These are phyloP conservation scores for Eremochloa ophiuroides DNA, from an alignment of 176 grass and related monocot genomes.

Conservation along the genomic window DNA sequence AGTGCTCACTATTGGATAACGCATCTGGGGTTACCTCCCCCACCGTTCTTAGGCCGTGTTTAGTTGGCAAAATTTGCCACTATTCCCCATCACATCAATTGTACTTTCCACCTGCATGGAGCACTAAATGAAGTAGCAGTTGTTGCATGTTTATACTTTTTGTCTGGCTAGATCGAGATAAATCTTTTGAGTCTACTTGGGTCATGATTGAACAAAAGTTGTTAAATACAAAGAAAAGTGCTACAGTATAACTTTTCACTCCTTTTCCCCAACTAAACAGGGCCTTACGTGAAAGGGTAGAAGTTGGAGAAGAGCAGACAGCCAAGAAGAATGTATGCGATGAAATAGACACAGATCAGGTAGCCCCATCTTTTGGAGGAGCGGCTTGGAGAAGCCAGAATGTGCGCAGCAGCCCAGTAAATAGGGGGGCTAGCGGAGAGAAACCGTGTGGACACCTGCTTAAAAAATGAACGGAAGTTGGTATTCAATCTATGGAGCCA, in stretches of 20 bases:
- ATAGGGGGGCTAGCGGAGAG: constrained; percentile 74
- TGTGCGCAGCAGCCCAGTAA: constrained; percentile 69
- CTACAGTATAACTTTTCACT: no score
- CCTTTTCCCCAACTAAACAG: no score
- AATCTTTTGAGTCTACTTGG: no score
- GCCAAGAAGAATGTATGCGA: constrained; percentile 76
- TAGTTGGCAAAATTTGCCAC: no score
- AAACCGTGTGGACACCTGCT: constrained; percentile 77
- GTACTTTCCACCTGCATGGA: no score
- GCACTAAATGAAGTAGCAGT: no score
- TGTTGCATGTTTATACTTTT: no score
- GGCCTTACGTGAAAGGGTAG: constrained; percentile 96
- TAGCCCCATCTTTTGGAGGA: constrained; percentile 63
- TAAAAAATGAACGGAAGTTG: background rate
- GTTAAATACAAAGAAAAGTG: no score
- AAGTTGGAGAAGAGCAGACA: constrained; percentile 88
- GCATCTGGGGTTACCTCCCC: background rate
- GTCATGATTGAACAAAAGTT: no score
- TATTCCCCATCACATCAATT: no score
- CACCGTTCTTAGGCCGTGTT: constrained; percentile 45
- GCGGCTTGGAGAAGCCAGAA: constrained; percentile 31
- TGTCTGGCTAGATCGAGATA: no score
- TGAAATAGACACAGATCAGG: constrained; percentile 69
- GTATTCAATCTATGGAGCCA: background rate
- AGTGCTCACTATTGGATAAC: background rate